Conservation (phyloP, 2,329 filamentous ascomycete genomes). For the Diaporthe destruens region DNA sequence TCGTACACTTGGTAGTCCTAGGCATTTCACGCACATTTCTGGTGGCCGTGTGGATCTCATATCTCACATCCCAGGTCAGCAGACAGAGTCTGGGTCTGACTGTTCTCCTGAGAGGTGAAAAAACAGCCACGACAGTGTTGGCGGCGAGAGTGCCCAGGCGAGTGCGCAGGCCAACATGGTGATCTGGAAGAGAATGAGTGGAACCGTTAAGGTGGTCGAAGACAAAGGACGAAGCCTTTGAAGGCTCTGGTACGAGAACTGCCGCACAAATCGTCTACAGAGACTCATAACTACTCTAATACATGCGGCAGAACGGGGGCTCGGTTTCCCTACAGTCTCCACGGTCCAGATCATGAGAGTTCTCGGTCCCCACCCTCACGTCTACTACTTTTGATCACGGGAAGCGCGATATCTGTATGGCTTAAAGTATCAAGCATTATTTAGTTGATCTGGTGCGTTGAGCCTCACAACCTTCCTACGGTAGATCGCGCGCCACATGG, state of each 20-base stretch:
- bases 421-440: neutral
- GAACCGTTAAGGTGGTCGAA: neutral
- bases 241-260: neutral
- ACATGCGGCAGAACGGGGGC: conserved; percentile 1
- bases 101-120: conserved; percentile 18
- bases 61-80: conserved; percentile 50
- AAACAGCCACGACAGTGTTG: neutral
- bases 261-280: neutral
- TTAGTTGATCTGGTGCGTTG: neutral
- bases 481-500: neutral
- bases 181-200: neutral
- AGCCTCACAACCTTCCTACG: neutral
- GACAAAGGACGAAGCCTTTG: no score
- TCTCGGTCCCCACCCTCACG: conserved; percentile 4
- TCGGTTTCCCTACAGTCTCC: neutral
- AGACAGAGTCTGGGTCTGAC: conserved; percentile 32
- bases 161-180: neutral
- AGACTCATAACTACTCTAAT: neutral
- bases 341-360: neutral
- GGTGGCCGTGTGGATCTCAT: conserved; percentile 46
- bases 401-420: neutral
- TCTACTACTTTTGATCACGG: neutral
- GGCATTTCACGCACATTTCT: conserved; percentile 43
- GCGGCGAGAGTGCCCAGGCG: neutral
- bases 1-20: no score